Evolutionary conservation across 75 land plant species (phyloP).

Genomic region (Picea sitchensis): DNA sequence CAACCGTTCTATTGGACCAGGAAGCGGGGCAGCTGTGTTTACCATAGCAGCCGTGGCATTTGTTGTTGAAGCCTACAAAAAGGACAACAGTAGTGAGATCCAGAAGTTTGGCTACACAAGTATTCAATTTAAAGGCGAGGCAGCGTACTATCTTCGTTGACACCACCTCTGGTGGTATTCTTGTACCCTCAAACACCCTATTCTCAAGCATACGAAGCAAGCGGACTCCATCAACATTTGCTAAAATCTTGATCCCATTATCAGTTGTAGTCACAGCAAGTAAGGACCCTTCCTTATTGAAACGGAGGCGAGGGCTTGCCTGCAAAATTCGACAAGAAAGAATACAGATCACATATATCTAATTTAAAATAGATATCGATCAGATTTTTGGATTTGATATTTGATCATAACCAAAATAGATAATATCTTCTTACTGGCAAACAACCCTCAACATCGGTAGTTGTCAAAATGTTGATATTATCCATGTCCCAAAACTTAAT

Average conservation of each 20-base stretch:
- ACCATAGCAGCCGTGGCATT: too few relatives aligned
- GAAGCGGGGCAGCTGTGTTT: too few relatives aligned
- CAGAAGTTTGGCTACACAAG: too few relatives aligned
- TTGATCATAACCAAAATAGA: too few relatives aligned
- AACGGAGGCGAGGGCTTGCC: slow-evolving; percentile 31
- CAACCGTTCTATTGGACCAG: too few relatives aligned
- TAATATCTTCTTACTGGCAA: slow-evolving; percentile 10
- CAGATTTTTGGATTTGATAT: too few relatives aligned
- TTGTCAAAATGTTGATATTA: slow-evolving; percentile 17
- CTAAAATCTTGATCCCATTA: slow-evolving; percentile 41
- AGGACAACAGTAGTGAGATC: too few relatives aligned
- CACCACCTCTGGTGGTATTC: slow-evolving; percentile 29
- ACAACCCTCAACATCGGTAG: slow-evolving; percentile 16
- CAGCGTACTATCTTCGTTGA: too few relatives aligned
- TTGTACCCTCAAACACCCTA: slow-evolving; percentile 46
- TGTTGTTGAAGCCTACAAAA: too few relatives aligned
- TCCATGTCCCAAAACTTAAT: slow-evolving; percentile 30
- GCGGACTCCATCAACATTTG: slow-evolving; percentile 49
- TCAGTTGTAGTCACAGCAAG: slow-evolving; percentile 34
- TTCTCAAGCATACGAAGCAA: slow-evolving; percentile 57
- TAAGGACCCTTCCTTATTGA: slow-evolving; percentile 32
- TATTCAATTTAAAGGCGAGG: too few relatives aligned
- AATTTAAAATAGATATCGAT: too few relatives aligned
- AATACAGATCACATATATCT: too few relatives aligned
- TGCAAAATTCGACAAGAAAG: not conserved